Evolutionary conservation across 257 asterid genomes (phyloP), one percentile per base, ranked within the genome.

Genomic region (Prunella vulgaris): DNA sequence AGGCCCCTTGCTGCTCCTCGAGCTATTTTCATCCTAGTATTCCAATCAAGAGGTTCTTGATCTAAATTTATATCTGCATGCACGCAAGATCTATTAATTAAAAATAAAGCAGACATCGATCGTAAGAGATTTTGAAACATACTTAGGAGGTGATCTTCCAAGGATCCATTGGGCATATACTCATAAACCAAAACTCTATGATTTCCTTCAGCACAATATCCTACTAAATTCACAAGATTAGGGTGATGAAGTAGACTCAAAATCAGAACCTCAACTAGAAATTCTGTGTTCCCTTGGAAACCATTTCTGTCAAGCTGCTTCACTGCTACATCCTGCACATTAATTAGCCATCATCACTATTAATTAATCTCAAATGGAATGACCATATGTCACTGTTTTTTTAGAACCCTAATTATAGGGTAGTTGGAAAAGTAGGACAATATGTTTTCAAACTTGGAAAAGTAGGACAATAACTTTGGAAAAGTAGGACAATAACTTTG

Each of bases 81-180:
- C 4, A 12, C 49, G 18, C 12, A 32, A 10, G 1, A 42, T 0
- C 2, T 9, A 42, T 5, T 2, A 67, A 32, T 14, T 12, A 17
- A 32, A n/a, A n/a, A n/a, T n/a, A n/a, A n/a, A n/a, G n/a, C n/a
- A n/a, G n/a, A n/a, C n/a, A n/a, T n/a, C n/a, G n/a, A n/a, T n/a
- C n/a, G n/a, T n/a, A n/a, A n/a, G n/a, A n/a, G n/a, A n/a, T n/a
- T n/a, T n/a, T n/a, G n/a, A 40, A 0, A 40, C n/a, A 20, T 81
- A 86, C 92, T 74, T 18, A 86, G 77, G 52, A 86, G 87, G 65
- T 78, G 92, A 71, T 84, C 93, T 66, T 86, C 88, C 40, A 86
- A 67, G 57, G 90, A 86, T 32, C 90, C 93, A 72, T 78, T 76
- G 21, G 63, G 25, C 88, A 84, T 67, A 76, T 74, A 84, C 71